Evolutionary conservation across 2,329 filamentous ascomycete species (phyloP), one percentile per base, ranked within the genome.

Genomic region (Aspergillus japonicus): DNA sequence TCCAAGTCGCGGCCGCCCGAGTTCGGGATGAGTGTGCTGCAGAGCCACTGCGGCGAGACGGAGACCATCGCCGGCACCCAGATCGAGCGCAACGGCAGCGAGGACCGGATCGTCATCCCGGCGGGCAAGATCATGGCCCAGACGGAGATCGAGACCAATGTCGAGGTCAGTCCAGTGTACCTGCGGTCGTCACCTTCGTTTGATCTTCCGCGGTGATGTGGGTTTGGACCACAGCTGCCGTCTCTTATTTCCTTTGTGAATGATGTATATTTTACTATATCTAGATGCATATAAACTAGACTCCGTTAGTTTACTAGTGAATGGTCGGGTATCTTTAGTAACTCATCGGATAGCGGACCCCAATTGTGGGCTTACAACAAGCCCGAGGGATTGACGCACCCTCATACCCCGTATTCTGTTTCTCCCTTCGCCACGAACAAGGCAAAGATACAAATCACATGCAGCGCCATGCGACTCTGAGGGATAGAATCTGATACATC

Each of bases 121-220:
- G 58, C 70, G 3, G 71, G 71, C 12, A 72, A 69, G 62, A 74
- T 74, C 44, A 68, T 66, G 26, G 61, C 70, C 2, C 68, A 69
- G 31, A 74, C 71, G 7, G 65, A 73, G 60, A 73, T 74, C 31
- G 66, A 72, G 50, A 72, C 70, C n/a, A 73, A 68, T 10, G 62
- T 73, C 2, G 70, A 73, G 57, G 56, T 66, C 16, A 64, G 62
- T 52, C 49, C 56, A 10, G 58, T 62, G 39, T 51, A 56, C 52
- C 12, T 29, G 14, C 35, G 26, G n/a, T n/a, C 23, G n/a, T 26
- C 24, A 16, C 39, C 33, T 23, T 57, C 53, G 2, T 55, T 47
- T 48, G 53, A 55, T 16, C 24, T 24, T 5, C 42, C 42, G 23
- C 39, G 53, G n/a, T 55, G 39, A 44, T 19, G 39, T 16, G 33